These are phyloP conservation scores for Raphanus sativus DNA, from an alignment of 345 rosid species.

Conservation along the genomic window DNA sequence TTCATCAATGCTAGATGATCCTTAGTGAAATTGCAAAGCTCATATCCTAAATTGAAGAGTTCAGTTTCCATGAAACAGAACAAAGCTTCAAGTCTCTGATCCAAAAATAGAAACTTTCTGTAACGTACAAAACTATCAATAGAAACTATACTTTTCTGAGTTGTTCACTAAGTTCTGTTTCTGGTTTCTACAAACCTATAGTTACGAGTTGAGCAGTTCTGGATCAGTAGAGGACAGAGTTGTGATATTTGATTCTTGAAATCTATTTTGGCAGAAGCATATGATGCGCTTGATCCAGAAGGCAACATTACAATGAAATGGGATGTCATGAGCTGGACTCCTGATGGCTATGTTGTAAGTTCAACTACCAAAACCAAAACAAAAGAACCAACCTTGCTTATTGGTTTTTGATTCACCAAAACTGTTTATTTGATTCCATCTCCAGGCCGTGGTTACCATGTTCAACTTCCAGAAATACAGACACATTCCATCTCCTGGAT, in stretches of 20 bases:
- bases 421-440: conserved; percentile 5
- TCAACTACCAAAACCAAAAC: neutral
- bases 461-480: conserved; percentile 86
- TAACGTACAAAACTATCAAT: neutral
- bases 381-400: neutral
- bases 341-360: conserved; percentile 97
- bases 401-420: neutral
- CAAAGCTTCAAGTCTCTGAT: conserved; percentile 17
- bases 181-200: neutral
- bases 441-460: conserved; percentile 76
- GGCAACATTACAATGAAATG: conserved; percentile 95
- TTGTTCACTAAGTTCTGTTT: neutral
- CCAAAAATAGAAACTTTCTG: conserved; percentile 16
- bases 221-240: too few relatives aligned
- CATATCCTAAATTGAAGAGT: too few relatives aligned
- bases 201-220: too few relatives aligned
- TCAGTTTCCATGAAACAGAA: neutral
- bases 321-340: conserved; percentile 88
- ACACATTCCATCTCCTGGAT: conserved; percentile 31
- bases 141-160: neutral
- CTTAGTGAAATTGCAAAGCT: too few relatives aligned
- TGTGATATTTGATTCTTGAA: too few relatives aligned
- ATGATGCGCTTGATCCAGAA: conserved; percentile 84
- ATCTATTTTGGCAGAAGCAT: conserved; percentile 59
- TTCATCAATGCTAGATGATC: too few relatives aligned